Base-by-base conservation (phyloP, 2,329 filamentous ascomycete species). In the Colletotrichum tofieldiae region DNA sequence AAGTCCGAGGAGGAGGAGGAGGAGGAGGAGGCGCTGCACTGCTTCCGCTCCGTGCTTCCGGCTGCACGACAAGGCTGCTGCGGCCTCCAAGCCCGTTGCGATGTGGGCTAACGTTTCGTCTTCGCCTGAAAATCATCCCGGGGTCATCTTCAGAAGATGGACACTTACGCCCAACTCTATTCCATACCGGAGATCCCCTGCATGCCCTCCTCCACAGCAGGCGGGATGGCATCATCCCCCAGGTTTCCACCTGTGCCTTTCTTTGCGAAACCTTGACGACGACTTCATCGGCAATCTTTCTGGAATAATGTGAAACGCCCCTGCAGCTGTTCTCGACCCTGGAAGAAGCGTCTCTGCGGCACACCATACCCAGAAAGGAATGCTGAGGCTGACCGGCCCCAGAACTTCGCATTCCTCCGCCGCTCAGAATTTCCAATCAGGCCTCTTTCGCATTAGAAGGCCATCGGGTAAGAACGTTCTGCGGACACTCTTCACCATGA, bases 181-280 rank as follows among this genome's bases (percentile, higher is more conserved):
- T 64, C 54, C 47, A 60, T 43, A 9, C 7, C 59, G 9, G 14
- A 32, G 7, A 4, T 43, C 68, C 68, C 70, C 54, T 70, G 70
- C 41, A 39, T 18, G 37, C 18, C 23, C 18, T 59, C 54, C 70
- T 69, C 70, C 54, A 55, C 65, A 39, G 54, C 39, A 32, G 20
- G 58, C 52, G 65, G 70, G 45, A 70, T 72, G 56, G 65, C 70
- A 62, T 70, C 70, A 70, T 70, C 65, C 70, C 65, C 70, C 70
- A 65, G 65, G 69, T 72, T 59, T 70, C 39, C 70, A 55, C 56
- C 12, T 29, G 43, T 47, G 3, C 65, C 59, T 43, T 59, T 64
- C 54, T 69, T 63, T 67, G 68, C 70, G 59, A 54, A 32, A 43
- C 61, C n/a, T 64, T 14, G 54, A 39, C 37, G 35, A 37, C 56